A percentile compares a stretch with the other conserved stretches of the same genome.
These are phyloP conservation scores for Cutaneotrichosporon sp. DNA, from an alignment of 1,284 basidiomycete species.

Conservation along the genomic window DNA sequence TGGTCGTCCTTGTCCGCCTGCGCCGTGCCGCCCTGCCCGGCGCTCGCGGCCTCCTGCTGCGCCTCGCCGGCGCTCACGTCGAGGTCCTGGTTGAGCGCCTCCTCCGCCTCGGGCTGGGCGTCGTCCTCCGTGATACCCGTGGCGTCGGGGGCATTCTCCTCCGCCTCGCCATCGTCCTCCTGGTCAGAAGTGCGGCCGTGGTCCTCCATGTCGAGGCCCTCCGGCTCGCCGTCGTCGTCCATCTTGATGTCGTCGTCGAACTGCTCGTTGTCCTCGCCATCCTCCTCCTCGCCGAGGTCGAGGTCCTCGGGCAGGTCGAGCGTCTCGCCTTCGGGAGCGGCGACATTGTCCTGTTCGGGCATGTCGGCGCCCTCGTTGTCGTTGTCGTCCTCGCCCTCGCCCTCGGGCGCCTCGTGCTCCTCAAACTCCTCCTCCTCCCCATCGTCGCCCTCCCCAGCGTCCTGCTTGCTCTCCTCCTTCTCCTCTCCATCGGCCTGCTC, in stretches of 20 bases:
- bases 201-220: constrained; percentile 41
- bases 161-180: constrained; percentile 41
- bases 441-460: constrained; percentile 35
- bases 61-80: constrained; percentile 45
- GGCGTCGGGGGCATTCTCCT: constrained; percentile 42
- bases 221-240: constrained; percentile 38
- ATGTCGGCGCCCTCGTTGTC: constrained; percentile 51
- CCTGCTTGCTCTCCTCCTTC: constrained; percentile 33
- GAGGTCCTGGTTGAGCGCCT: constrained; percentile 40
- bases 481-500: constrained; percentile 34
- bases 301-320: constrained; percentile 84
- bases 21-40: constrained; percentile 43
- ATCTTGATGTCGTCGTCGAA: constrained; percentile 26
- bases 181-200: constrained; percentile 44
- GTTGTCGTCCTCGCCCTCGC: constrained; percentile 50
- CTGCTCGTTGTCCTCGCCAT: constrained; percentile 50
- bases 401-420: constrained; percentile 25
- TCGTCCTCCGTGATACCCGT: constrained; percentile 50
- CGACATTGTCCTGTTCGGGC: constrained; percentile 60
- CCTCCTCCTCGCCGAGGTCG: constrained; percentile 61
- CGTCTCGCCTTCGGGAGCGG: constrained; percentile 72
- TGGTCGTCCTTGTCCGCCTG: constrained; percentile 38
- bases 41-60: constrained; percentile 43
- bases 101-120: constrained; percentile 37
- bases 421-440: constrained; percentile 37